Base-by-base conservation (phyloP, 2,329 filamentous ascomycete genomes). In the Bisporella sp. region DNA sequence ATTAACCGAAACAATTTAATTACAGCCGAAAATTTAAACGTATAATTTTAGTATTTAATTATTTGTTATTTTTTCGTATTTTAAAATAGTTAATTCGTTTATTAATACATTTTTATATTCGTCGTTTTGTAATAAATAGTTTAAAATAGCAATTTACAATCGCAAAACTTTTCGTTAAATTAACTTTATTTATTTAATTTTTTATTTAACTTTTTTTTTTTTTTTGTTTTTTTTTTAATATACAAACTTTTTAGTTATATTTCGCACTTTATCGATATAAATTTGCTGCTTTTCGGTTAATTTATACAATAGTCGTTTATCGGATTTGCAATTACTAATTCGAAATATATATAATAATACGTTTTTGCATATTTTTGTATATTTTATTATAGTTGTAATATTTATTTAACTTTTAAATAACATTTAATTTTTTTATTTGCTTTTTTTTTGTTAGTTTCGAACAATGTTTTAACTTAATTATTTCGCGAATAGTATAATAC, bases 11-110 rank as follows among this genome's bases (percentile, higher is more conserved):
- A 13, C 28, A 48, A 42, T 40, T 48, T 48, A 31, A 48, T 48
- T 43, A 48, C 28, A 30, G 31, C 46, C 32, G 33, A 48, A 48
- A n/a, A 48, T 33, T 48, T 48, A 32, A 21, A 30, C 21, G 31
- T 48, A 48, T 48, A 48, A 48, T 48, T 40, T 48, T 32, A 30
- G 31, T 43, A 43, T 48, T 31, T 12, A 48, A 48, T 7, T 41
- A 48, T 30, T 31, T 31, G 21, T 42, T 31, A 41, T 48, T 31
- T 31, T 48, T 41, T 8, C 31, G 31, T 6, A 48, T 48, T 13
- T 28, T 47, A 47, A 41, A 21, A 47, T 31, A 13, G 6, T 5
- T 47, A 47, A 11, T 11, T 11, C 31, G 43, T 31, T 48, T 31
- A 48, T 48, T 31, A 48, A 30, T 30, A 43, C 31, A 7, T 7